Evolutionary conservation across 345 rosid species (phyloP), one percentile per base, ranked within the genome.

Genomic region (Eucalyptus dawsonii): DNA sequence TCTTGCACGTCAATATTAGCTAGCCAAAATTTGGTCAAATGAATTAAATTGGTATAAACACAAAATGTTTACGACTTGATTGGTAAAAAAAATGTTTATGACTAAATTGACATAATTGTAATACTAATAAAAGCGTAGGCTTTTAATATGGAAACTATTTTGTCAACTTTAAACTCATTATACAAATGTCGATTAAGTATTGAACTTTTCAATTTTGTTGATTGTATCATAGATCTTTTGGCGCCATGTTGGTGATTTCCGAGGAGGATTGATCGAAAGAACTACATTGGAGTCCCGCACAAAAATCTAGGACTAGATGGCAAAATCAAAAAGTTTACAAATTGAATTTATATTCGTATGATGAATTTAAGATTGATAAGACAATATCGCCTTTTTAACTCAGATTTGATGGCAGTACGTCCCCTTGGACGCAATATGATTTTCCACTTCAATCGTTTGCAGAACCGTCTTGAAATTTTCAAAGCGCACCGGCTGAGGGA

Each of bases 171-270:
- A 22, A 22, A 24, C 62, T 56, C 62, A 56, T 56, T 56, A 56
- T 56, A 10, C 62, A 24, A 24, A 56, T 56, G 29, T 9, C 0
- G 29, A 56, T 24, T 56, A 22, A 56, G 62, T 56, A 9, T 24
- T 10, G 6, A 24, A 56, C 62, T 56, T 56, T 56, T 24, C 29
- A 56, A 56, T 56, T 24, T 24, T 56, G 62, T 56, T 24, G 29
- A 56, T 56, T 56, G 21, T 22, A 10, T 56, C 27, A 22, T 24
- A 56, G 6, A 56, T 56, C 3, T 24, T 56, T 56, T 13, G 14
- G 8, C 2, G 17, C 34, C 31, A 13, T 13, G 1, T 17, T 34
- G 13, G 13, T 3, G 4, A 2, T 69, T 37, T 69, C 11, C 0
- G 0, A 2, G 4, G 6, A 5, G 34, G 6, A 69, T 17, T 17